phyloP scores from a whole-genome alignment of 495 filamentous ascomycete genomes.

The Penicillium lividum region DNA sequence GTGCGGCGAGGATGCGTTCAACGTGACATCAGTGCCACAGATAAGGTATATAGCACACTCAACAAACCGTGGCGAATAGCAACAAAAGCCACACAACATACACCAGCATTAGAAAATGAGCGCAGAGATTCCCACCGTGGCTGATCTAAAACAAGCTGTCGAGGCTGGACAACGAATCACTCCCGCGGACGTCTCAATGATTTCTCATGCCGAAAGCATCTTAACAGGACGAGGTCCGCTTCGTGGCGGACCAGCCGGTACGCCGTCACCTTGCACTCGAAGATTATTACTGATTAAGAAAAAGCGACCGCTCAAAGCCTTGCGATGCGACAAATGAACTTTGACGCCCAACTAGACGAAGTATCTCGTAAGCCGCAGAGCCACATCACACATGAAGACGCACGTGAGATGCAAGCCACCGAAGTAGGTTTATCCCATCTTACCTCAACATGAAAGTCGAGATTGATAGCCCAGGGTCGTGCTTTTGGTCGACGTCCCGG shows the following conservation, averaged over 20 bases:
- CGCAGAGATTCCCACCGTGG: slow-evolving; percentile 16
- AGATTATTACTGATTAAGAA: slow-evolving; percentile 4
- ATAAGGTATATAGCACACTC: slow-evolving; percentile 16
- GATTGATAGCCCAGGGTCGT: slow-evolving; percentile 25
- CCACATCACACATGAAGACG: slow-evolving; percentile 37
- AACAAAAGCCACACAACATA: not conserved
- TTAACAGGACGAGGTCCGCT: slow-evolving; percentile 49
- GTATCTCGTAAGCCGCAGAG: slow-evolving; percentile 33
- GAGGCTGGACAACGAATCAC: slow-evolving; percentile 39
- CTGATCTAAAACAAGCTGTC: slow-evolving; percentile 37
- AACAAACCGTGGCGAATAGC: not conserved
- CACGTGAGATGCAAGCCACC: slow-evolving; percentile 33
- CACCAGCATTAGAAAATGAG: not conserved
- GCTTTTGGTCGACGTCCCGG: slow-evolving; percentile 39
- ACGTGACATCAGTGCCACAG: slow-evolving; percentile 31
- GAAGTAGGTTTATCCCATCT: slow-evolving; percentile 23
- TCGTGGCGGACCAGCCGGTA: slow-evolving; percentile 56
- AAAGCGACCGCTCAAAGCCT: slow-evolving; percentile 39
- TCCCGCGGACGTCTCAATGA: slow-evolving; percentile 33
- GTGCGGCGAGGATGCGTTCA: slow-evolving; percentile 25
- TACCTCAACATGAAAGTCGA: not conserved
- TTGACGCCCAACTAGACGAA: slow-evolving; percentile 39
- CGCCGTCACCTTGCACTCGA: slow-evolving; percentile 19
- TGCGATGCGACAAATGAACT: slow-evolving; percentile 40
- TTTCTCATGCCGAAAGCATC: slow-evolving; percentile 39